These are phyloP conservation scores for Aspergillus niger DNA, from an alignment of 2,329 filamentous ascomycete genomes.

Conservation along the genomic window DNA sequence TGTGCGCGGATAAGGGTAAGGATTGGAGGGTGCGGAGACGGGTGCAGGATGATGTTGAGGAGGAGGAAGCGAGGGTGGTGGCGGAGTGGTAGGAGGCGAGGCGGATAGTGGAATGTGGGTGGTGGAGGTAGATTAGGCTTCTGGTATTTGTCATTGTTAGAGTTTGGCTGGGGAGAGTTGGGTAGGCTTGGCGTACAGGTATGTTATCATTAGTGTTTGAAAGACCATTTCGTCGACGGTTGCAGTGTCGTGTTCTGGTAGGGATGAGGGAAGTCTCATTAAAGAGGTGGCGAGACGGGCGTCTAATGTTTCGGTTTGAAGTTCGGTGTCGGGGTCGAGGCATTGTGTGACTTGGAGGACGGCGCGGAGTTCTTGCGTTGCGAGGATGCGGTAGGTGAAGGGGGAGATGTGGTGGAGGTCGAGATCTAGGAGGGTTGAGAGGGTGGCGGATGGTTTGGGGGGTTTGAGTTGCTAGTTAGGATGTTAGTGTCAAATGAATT, in stretches of 20 bases:
- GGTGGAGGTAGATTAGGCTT: conserved; percentile 68
- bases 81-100: conserved; percentile 25
- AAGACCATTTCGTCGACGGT: conserved; percentile 64
- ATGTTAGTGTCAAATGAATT: not conserved
- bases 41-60: conserved; percentile 16
- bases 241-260: conserved; percentile 65
- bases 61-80: not conserved
- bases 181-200: conserved; percentile 21
- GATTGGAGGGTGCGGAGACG: conserved; percentile 11
- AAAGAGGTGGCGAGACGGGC: conserved; percentile 60
- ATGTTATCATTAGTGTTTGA: conserved; percentile 34
- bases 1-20: not conserved
- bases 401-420: conserved; percentile 61
- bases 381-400: conserved; percentile 76
- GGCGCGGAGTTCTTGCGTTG: conserved; percentile 70
- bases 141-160: conserved; percentile 9
- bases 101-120: conserved; percentile 68
- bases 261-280: conserved; percentile 68
- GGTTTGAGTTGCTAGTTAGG: conserved; percentile 55
- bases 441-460: conserved; percentile 54
- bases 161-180: not conserved
- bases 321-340: conserved; percentile 24
- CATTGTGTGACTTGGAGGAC: conserved; percentile 56
- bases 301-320: conserved; percentile 54
- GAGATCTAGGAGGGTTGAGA: conserved; percentile 60